Conservation (phyloP, 2,329 filamentous ascomycete genomes). For the Penicillium sp. region DNA sequence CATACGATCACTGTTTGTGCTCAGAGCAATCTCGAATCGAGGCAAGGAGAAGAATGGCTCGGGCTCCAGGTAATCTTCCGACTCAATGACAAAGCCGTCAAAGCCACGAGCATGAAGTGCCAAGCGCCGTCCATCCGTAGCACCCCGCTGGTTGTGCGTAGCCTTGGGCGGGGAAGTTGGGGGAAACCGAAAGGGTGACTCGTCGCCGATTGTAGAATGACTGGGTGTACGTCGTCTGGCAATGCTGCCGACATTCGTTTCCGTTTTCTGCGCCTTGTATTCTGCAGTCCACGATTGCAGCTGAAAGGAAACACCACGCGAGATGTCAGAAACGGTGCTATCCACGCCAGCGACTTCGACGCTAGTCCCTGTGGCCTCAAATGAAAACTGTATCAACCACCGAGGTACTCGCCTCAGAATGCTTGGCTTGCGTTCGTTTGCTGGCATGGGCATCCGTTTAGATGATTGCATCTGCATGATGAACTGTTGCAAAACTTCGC, state of each 20-base stretch:
- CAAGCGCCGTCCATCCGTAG: slow-evolving; percentile 77
- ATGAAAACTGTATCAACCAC: slow-evolving; percentile 81
- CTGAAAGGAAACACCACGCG: slow-evolving; percentile 80
- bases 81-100: slow-evolving; percentile 89
- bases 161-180: slow-evolving; percentile 52
- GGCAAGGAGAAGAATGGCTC: slow-evolving; percentile 87
- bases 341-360: slow-evolving; percentile 90
- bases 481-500: slow-evolving; percentile 86
- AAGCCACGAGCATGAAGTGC: slow-evolving; percentile 79
- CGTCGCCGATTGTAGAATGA: slow-evolving; percentile 66
- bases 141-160: slow-evolving; percentile 40
- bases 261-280: slow-evolving; percentile 79
- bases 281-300: slow-evolving; percentile 86
- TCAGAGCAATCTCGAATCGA: slow-evolving; percentile 81
- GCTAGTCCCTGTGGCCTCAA: slow-evolving; percentile 87
- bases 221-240: slow-evolving; percentile 74
- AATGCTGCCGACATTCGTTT: slow-evolving; percentile 49
- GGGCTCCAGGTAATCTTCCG: slow-evolving; percentile 76
- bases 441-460: slow-evolving; percentile 57
- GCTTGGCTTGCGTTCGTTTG: slow-evolving; percentile 59
- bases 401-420: slow-evolving; percentile 76
- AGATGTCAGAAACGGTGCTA: slow-evolving; percentile 75
- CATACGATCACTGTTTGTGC: slow-evolving; percentile 80
- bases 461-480: slow-evolving; percentile 66
- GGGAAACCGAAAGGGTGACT: slow-evolving; percentile 57